Conservation (phyloP, 1,284 basidiomycete species). For the Ustilago lituana region DNA sequence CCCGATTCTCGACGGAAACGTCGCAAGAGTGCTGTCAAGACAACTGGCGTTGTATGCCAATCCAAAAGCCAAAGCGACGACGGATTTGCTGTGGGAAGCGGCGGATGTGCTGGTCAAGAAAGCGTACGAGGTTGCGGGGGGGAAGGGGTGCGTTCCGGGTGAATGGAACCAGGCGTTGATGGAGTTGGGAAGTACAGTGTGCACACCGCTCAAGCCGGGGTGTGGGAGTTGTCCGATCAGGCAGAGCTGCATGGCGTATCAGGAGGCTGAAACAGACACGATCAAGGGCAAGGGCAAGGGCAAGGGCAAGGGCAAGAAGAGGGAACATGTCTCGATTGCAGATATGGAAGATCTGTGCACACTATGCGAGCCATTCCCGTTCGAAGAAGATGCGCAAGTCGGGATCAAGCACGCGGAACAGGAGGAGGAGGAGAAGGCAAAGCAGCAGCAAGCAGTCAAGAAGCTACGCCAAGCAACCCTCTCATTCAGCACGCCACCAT, state of each 20-base stretch:
- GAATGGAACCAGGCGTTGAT: conserved; percentile 66
- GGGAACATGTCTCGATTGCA: background rate
- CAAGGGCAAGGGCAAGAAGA: background rate
- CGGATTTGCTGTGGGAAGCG: conserved; percentile 58
- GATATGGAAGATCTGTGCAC: conserved; percentile 62
- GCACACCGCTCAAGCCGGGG: conserved; percentile 45
- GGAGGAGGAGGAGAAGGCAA: background rate
- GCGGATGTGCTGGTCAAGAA: conserved; percentile 54
- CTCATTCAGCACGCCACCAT: conserved; percentile 23
- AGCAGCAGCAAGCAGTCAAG: conserved; percentile 8
- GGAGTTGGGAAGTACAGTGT: conserved; percentile 60
- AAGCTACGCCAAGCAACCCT: conserved; percentile 42
- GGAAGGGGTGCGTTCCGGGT: conserved; percentile 43
- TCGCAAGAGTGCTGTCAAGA: conserved; percentile 58
- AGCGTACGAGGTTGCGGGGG: conserved; percentile 12
- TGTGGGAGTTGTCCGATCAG: conserved; percentile 58
- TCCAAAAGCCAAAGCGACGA: conserved; percentile 55
- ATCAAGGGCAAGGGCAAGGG: too few species aligned
- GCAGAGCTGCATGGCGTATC: conserved; percentile 42
- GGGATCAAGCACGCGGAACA: background rate
- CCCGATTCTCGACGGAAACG: conserved; percentile 64
- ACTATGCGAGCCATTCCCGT: conserved; percentile 55
- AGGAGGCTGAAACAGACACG: conserved; percentile 24
- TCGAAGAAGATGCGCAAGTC: conserved; percentile 28
- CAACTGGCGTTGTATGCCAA: conserved; percentile 59